These are phyloP conservation scores for Metschnikowia proteae DNA, from an alignment of 805 yeast species.

Conservation along the genomic window DNA sequence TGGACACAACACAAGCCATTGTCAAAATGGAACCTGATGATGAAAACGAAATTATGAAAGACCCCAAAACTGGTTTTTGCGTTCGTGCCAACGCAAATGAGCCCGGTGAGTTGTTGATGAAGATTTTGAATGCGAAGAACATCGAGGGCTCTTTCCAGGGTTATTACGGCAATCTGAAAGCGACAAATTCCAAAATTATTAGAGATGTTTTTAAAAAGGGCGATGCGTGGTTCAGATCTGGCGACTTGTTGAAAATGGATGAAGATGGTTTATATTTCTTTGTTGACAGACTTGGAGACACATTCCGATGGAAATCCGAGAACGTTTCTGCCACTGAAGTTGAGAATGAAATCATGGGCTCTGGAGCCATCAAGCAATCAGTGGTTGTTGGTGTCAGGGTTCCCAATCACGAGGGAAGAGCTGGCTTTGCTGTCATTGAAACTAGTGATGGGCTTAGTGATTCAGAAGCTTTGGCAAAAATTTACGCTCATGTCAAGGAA, in stretches of 20 bases:
- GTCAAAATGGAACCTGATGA: constrained; percentile 81
- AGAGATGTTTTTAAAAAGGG: constrained; percentile 76
- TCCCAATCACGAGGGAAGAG: constrained; percentile 89
- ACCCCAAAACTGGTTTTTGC: constrained; percentile 61
- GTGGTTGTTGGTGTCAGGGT: constrained; percentile 87
- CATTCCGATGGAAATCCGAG: constrained; percentile 95
- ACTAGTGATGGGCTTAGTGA: constrained; percentile 35
- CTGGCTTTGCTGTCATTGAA: constrained; percentile 82
- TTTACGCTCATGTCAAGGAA: constrained; percentile 26
- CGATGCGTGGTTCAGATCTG: constrained; percentile 88
- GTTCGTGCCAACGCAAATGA: constrained; percentile 51
- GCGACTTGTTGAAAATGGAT: constrained; percentile 75
- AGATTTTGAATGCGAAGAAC: constrained; percentile 57
- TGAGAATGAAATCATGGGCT: constrained; percentile 64
- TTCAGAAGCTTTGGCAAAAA: constrained; percentile 23
- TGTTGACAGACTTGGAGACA: constrained; percentile 91
- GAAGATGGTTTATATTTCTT: constrained; percentile 69
- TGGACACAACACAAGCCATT: constrained; percentile 53
- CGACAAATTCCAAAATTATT: constrained; percentile 72
- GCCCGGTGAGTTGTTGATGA: constrained; percentile 87
- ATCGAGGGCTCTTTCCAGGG: constrained; percentile 85
- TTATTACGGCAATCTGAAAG: constrained; percentile 73
- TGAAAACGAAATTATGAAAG: constrained; percentile 65
- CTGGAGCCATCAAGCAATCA: constrained; percentile 51
- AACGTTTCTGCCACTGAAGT: constrained; percentile 93